phyloP scores from a whole-genome alignment of 805 yeast species.

The Scheffersomyces ergatensis region DNA sequence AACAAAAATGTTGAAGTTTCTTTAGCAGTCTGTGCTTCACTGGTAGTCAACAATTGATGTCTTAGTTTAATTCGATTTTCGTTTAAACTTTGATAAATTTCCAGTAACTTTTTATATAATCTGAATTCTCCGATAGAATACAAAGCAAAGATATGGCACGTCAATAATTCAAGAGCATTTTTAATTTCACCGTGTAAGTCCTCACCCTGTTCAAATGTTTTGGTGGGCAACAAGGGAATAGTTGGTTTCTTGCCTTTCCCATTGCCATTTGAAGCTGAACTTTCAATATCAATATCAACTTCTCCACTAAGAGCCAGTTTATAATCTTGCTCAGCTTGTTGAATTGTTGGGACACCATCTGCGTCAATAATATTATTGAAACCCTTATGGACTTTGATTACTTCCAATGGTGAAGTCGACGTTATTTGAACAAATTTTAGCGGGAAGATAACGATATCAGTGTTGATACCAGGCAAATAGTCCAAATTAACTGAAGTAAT shows the following conservation, averaged over 20 bases:
- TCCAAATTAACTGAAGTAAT: slow-evolving; percentile 61
- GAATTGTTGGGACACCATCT: slow-evolving; percentile 28
- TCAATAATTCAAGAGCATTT: slow-evolving; percentile 54
- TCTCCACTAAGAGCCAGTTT: slow-evolving; percentile 19
- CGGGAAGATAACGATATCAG: slow-evolving; percentile 61
- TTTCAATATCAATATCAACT: background rate
- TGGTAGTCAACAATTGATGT: slow-evolving; percentile 50
- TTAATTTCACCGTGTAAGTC: slow-evolving; percentile 47
- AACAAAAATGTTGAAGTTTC: slow-evolving; percentile 52
- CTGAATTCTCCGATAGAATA: slow-evolving; percentile 70
- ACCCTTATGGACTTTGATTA: slow-evolving; percentile 21
- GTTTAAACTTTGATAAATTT: slow-evolving; percentile 55
- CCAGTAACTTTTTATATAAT: slow-evolving; percentile 54
- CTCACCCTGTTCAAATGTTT: slow-evolving; percentile 40
- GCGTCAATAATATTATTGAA: slow-evolving; percentile 24
- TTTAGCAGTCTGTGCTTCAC: slow-evolving; percentile 48
- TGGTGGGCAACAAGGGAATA: slow-evolving; percentile 56
- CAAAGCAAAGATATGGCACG: slow-evolving; percentile 64
- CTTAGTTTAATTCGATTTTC: slow-evolving; percentile 54
- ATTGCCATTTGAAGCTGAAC: background rate
- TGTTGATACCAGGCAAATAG: slow-evolving; percentile 56
- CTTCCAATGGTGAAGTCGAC: slow-evolving; percentile 39
- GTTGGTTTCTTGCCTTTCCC: background rate
- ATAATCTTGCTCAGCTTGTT: slow-evolving; percentile 26
- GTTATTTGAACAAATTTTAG: slow-evolving; percentile 48